These are phyloP conservation scores for Fraxinus floribunda DNA, from an alignment of 305 asterid genomes.

Conservation along the genomic window DNA sequence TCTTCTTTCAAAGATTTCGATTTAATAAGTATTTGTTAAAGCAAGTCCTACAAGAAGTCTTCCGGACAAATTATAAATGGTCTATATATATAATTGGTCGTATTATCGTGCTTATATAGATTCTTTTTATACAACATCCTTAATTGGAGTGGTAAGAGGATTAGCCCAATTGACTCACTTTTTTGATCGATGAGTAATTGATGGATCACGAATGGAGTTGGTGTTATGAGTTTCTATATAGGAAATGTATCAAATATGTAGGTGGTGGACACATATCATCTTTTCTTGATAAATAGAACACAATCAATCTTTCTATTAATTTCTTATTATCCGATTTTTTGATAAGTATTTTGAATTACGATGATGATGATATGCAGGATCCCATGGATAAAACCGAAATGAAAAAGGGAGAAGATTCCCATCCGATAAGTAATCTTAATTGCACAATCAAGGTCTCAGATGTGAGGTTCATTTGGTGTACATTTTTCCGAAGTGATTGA, in stretches of 20 bases:
- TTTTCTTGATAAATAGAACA: too few species aligned
- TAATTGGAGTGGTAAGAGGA: not conserved
- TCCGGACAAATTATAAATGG: not conserved
- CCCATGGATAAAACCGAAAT: slow-evolving; percentile 29
- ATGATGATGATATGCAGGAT: slow-evolving; percentile 27
- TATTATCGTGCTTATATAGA: not conserved
- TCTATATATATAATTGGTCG: not conserved
- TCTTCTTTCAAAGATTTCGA: not conserved
- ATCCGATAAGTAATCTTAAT: slow-evolving; percentile 20
- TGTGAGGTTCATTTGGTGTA: slow-evolving; percentile 30
- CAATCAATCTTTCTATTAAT: not conserved
- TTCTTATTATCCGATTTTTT: not conserved
- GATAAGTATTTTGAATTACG: not conserved
- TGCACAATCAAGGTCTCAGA: slow-evolving; percentile 37
- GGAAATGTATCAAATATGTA: not conserved
- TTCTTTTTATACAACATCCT: not conserved
- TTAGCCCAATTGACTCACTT: not conserved
- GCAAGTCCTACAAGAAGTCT: not conserved
- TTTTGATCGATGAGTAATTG: not conserved
- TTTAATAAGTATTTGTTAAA: not conserved
- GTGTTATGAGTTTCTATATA: not conserved
- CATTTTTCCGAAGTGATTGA: not conserved
- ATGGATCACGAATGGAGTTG: not conserved
- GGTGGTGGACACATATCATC: not conserved
- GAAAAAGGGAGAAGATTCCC: slow-evolving; percentile 27